Base-by-base conservation (phyloP, 1,284 basidiomycete genomes). In the Trichosporon sp. region DNA sequence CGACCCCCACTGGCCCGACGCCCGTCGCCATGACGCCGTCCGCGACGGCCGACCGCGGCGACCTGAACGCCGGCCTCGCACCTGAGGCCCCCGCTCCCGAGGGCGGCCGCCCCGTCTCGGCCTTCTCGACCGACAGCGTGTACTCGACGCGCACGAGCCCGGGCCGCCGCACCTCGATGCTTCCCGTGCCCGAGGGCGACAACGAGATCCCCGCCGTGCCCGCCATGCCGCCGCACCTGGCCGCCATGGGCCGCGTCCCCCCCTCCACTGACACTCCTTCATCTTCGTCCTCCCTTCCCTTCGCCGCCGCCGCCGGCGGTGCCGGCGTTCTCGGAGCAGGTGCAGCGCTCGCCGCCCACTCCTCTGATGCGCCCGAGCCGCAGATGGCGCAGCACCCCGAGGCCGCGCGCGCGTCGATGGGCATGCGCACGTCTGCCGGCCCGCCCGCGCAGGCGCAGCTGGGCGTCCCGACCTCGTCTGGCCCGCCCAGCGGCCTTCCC, bases 61-160 rank as follows among this genome's bases (percentile, higher is more conserved):
- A 3, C 27, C 15, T 27, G 27, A 13, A 18, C 56, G 13, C 56
- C 31, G 27, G 47, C 21, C 27, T 60, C 27, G 56, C 56, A 13
- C 53, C 53, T 3, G 25, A 31, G 25, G 53, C 53, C 53, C 29
- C 13, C 29, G 56, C 56, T n/a, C 5, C 56, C 44, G 44, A 3
- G 1, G 56, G 9, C 18, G 56, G 3, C 27, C 29, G 56, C 18
- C 56, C 56, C 15, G 32, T 60, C 15, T n/a, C 15, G 3, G 56
- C 56, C 27, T 60, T 60, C 56, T 60, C 56, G 56, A 60, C 56
- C 27, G 56, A 60, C 56, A 60, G 56, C 56, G 56, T 60, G 29
- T 60, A 60, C 56, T 32, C 29, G 3, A 31, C 29, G 15, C 27
- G 29, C 27, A 60, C 56, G 4, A 60, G 56, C 31, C 56, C 56